Percentiles rank a stretch among this genome's conserved stretches.
Evolutionary conservation across 2,329 filamentous ascomycete genomes (phyloP).

Genomic region (Aspergillus alliaceus): DNA sequence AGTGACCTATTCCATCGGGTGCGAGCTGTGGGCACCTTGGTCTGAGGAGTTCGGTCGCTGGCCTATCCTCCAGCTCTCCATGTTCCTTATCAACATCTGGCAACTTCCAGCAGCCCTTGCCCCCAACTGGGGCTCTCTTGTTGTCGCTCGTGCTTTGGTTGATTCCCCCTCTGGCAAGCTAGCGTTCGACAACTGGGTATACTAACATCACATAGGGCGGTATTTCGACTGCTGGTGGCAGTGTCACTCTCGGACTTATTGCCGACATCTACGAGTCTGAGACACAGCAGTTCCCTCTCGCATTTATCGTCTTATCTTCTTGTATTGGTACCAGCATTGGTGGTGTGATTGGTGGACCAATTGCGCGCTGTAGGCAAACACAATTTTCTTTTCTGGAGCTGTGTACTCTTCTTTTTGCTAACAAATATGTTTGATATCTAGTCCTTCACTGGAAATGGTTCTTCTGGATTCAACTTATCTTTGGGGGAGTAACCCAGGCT

Average conservation of each 20-base stretch:
- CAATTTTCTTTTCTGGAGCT: not conserved
- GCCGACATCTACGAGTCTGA: slow-evolving; percentile 57
- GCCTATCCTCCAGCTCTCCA: slow-evolving; percentile 68
- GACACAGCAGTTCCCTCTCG: slow-evolving; percentile 56
- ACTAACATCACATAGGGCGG: slow-evolving; percentile 40
- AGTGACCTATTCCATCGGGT: slow-evolving; percentile 75
- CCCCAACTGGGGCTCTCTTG: slow-evolving; percentile 65
- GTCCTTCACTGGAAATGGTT: slow-evolving; percentile 54
- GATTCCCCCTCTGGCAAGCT: not conserved
- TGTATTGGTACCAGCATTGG: slow-evolving; percentile 53
- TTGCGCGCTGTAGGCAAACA: slow-evolving; percentile 32
- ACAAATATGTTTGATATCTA: not conserved
- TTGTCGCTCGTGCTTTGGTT: slow-evolving; percentile 62
- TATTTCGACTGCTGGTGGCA: slow-evolving; percentile 60
- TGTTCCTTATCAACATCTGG: slow-evolving; percentile 74
- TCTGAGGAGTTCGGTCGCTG: slow-evolving; percentile 75
- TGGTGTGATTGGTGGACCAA: slow-evolving; percentile 51
- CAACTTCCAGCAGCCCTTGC: slow-evolving; percentile 68
- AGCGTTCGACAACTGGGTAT: slow-evolving; percentile 17
- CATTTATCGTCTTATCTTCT: slow-evolving; percentile 55
- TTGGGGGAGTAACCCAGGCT: slow-evolving; percentile 54
- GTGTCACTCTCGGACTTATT: slow-evolving; percentile 60
- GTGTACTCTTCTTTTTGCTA: not conserved
- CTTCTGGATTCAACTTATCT: slow-evolving; percentile 62
- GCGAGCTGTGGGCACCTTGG: slow-evolving; percentile 82